phyloP scores from a whole-genome alignment of 2,329 filamentous ascomycete genomes.

The Metarhizium anisopliae region DNA sequence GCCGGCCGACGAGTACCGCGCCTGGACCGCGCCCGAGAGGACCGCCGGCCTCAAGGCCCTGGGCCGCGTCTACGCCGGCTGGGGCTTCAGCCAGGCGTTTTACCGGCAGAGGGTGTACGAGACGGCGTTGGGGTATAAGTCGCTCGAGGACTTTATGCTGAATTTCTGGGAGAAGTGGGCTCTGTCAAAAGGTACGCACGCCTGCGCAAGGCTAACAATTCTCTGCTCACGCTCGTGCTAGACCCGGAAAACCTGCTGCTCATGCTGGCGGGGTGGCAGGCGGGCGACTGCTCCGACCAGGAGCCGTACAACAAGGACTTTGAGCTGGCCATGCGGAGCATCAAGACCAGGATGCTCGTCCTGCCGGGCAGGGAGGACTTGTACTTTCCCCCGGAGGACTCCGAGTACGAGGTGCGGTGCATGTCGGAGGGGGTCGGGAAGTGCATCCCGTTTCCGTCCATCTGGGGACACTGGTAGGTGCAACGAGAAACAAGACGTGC shows the following conservation, averaged over 20 bases:
- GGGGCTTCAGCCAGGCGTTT: conserved; percentile 73
- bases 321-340: conserved; percentile 53
- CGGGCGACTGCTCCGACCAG: conserved; percentile 60
- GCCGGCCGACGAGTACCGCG: conserved; percentile 8
- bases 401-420: conserved; percentile 58
- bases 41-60: conserved; percentile 54
- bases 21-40: conserved; percentile 33
- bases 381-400: conserved; percentile 77
- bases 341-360: conserved; percentile 65
- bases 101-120: conserved; percentile 66
- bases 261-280: conserved; percentile 75
- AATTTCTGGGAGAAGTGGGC: conserved; percentile 73
- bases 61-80: conserved; percentile 68
- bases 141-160: conserved; percentile 65
- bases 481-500: not conserved
- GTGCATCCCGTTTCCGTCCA: conserved; percentile 28
- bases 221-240: not conserved
- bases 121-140: conserved; percentile 52
- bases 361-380: conserved; percentile 66
- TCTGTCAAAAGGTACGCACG: conserved; percentile 40
- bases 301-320: conserved; percentile 61
- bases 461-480: conserved; percentile 32
- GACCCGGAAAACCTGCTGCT: conserved; percentile 67
- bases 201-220: too few relatives aligned
- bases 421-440: conserved; percentile 26